Evolutionary conservation across 2,329 filamentous ascomycete genomes (phyloP).

Genomic region (Lanzia echinophila): DNA sequence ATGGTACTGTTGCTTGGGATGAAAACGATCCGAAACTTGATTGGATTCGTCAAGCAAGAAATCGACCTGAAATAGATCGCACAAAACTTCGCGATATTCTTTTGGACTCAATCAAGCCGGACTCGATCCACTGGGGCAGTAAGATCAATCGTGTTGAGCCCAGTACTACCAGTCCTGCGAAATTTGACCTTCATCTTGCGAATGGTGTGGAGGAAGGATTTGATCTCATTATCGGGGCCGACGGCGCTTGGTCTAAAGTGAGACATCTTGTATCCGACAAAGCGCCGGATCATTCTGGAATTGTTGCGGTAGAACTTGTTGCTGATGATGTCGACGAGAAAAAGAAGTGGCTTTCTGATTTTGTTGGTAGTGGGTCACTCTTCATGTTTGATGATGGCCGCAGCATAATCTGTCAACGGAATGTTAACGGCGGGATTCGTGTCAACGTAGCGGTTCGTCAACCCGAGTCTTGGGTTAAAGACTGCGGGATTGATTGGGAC

Average conservation of each 20-base stretch:
- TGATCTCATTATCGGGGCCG: slow-evolving; percentile 36
- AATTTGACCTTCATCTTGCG: slow-evolving; percentile 15
- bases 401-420: slow-evolving; percentile 34
- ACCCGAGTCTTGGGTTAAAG: slow-evolving; percentile 18
- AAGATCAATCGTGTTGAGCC: slow-evolving; percentile 28
- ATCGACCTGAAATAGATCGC: slow-evolving; percentile 36
- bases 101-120: slow-evolving; percentile 26
- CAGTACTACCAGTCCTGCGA: slow-evolving; percentile 2
- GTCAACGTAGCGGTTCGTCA: slow-evolving; percentile 22
- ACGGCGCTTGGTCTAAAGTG: slow-evolving; percentile 37
- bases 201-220: slow-evolving; percentile 19
- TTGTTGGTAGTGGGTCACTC: slow-evolving; percentile 32
- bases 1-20: slow-evolving; percentile 18
- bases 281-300: slow-evolving; percentile 35
- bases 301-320: slow-evolving; percentile 26
- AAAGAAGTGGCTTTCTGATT: slow-evolving; percentile 32
- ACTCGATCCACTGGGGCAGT: slow-evolving; percentile 34
- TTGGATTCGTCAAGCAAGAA: not conserved
- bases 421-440: slow-evolving; percentile 35
- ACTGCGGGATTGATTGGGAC: slow-evolving; percentile 22
- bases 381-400: slow-evolving; percentile 31
- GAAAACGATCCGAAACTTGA: slow-evolving; percentile 11
- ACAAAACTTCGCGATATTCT: slow-evolving; percentile 33
- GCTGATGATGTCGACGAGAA: slow-evolving; percentile 27
- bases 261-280: slow-evolving; percentile 27